Evolutionary conservation across 441 rosid species (phyloP), one percentile per base, ranked within the genome.

Genomic region (Eutrema salsugineum): DNA sequence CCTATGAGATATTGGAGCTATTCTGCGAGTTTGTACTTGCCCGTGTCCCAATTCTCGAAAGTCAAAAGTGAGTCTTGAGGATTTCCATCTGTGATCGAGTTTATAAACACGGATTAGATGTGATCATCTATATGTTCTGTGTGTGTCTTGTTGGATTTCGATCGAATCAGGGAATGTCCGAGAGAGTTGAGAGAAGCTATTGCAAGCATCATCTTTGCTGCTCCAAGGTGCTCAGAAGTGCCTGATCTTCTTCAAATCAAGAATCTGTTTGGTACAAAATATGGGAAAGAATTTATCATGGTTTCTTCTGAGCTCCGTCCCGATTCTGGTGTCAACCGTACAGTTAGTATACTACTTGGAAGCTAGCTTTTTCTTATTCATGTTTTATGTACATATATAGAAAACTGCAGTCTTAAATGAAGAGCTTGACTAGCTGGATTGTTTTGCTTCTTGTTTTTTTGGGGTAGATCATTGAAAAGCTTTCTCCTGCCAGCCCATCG

Each of bases 221-320:
- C 99, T 73, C 95, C 99, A 15, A 84, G 97, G 83, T 90, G 97
- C 80, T 91, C 99, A 44, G 97, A 94, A 73, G 84, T 94, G 68
- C 94, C 97, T 40, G 99, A 94, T 78, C 83, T 91, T 72, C 71
- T 94, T 80, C 91, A 85, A 57, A 76, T 94, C 51, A 91, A 85
- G 88, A 94, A 91, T 75, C 77, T 91, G 43, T 83, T 87, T 77
- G 73, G 84, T 65, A 64, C 86, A 16, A 91, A 88, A 82, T 88
- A 88, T 68, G 93, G 91, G 20, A 87, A 88, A 81, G 93, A 91
- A 42, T 91, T 86, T 71, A 86, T 87, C 67, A 73, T 79, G 76
- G 83, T 91, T 68, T 87, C 89, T 43, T 79, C 91, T 33, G 99
- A 91, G 81, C 99, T 94, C 24, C 91, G 91, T 80, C 97, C 97